phyloP scores from a whole-genome alignment of 768 basidiomycete species.

The Suillus luteus region DNA sequence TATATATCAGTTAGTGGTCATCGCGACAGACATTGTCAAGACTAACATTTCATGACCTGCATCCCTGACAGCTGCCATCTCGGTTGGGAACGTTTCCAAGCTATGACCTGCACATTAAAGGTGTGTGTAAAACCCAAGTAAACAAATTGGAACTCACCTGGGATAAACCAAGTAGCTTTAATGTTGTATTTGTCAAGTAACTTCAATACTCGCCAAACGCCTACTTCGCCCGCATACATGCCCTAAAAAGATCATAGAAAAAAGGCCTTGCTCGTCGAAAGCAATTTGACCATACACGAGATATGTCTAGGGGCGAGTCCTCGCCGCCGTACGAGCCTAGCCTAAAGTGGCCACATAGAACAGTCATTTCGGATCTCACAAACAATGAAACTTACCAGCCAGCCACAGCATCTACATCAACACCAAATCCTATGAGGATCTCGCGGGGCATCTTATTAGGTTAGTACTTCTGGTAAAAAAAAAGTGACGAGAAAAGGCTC shows the following conservation, averaged over 20 bases:
- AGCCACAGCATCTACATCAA: constrained; percentile 73
- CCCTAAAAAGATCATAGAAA: constrained; percentile 36
- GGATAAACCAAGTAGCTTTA: constrained; percentile 73
- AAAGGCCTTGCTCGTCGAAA: background rate
- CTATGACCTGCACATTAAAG: constrained; percentile 49
- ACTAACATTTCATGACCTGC: constrained; percentile 66
- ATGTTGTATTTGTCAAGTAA: constrained; percentile 66
- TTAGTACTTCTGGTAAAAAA: background rate
- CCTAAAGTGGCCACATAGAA: constrained; percentile 35
- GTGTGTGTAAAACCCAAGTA: constrained; percentile 3
- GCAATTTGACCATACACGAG: constrained; percentile 39
- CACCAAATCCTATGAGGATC: constrained; percentile 58
- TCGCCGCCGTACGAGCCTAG: constrained; percentile 70
- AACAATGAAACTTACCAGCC: constrained; percentile 49
- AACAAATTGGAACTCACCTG: constrained; percentile 40
- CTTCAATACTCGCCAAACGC: constrained; percentile 62
- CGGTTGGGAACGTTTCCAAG: constrained; percentile 66
- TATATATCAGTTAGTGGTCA: background rate
- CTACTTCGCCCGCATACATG: constrained; percentile 74
- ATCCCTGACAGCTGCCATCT: constrained; percentile 66
- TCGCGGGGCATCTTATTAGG: constrained; percentile 46
- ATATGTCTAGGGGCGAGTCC: constrained; percentile 66
- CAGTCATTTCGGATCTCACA: constrained; percentile 8
- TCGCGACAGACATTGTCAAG: constrained; percentile 4
- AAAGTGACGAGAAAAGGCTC: background rate